phyloP scores from a whole-genome alignment of 768 basidiomycete species.

The Naganishia friedmannii region DNA sequence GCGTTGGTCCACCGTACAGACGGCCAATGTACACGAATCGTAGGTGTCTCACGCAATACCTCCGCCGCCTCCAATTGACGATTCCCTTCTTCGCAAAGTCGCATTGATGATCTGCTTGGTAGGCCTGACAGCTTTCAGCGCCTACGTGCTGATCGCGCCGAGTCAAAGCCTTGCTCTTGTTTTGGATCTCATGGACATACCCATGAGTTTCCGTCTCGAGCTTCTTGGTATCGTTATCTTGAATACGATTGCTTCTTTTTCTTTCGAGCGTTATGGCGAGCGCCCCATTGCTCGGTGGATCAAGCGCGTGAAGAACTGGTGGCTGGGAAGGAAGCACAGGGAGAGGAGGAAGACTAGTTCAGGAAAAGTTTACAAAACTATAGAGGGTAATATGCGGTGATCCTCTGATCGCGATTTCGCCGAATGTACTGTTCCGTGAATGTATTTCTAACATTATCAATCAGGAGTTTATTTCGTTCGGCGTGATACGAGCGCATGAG shows the following conservation, averaged over 20 bases:
- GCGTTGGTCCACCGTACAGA: slow-evolving; percentile 94
- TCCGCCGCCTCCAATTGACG: background rate
- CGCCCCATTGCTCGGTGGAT: slow-evolving; percentile 47
- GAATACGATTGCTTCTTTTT: slow-evolving; percentile 70
- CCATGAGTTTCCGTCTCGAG: slow-evolving; percentile 64
- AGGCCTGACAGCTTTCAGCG: slow-evolving; percentile 67
- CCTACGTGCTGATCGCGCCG: slow-evolving; percentile 72
- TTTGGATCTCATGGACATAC: slow-evolving; percentile 74
- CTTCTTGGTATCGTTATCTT: slow-evolving; percentile 66
- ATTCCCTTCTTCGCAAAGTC: slow-evolving; percentile 54
- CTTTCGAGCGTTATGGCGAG: slow-evolving; percentile 62
- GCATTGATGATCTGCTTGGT: slow-evolving; percentile 77
- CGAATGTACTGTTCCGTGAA: background rate
- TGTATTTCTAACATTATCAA: background rate
- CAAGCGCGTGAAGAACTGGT: slow-evolving; percentile 43
- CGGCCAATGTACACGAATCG: slow-evolving; percentile 94
- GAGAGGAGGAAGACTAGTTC: slow-evolving; percentile 57
- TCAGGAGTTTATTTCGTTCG: background rate
- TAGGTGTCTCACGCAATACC: slow-evolving; percentile 51
- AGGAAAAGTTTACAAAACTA: slow-evolving; percentile 78
- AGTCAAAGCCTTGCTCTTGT: slow-evolving; percentile 61
- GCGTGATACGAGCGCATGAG: background rate
- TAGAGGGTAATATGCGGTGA: slow-evolving; percentile 59
- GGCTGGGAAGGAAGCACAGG: slow-evolving; percentile 37
- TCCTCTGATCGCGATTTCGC: too few relatives aligned